phyloP scores from a whole-genome alignment of 768 basidiomycete genomes.

The Hortiboletus flavorubellus region DNA sequence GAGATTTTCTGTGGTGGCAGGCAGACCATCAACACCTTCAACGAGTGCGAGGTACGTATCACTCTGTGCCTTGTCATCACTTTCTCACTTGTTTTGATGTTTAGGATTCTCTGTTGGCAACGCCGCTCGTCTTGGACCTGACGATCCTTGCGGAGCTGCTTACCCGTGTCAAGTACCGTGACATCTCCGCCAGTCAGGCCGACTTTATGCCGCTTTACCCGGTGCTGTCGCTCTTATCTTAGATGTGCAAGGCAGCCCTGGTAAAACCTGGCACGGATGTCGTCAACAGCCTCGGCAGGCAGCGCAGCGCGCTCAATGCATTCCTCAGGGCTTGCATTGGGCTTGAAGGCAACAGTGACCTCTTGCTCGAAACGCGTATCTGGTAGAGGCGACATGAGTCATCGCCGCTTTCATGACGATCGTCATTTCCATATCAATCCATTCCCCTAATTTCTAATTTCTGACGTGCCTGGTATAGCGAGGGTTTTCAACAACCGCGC shows the following conservation, averaged over 20 bases:
- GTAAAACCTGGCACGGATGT: slow-evolving; percentile 93
- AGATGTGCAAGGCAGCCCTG: slow-evolving; percentile 98
- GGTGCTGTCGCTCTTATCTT: slow-evolving; percentile 87
- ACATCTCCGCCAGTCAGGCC: slow-evolving; percentile 37
- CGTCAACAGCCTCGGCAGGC: slow-evolving; percentile 92
- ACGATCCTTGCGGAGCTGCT: slow-evolving; percentile 91
- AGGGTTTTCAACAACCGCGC: slow-evolving; percentile 23
- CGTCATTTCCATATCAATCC: background rate
- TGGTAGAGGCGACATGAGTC: slow-evolving; percentile 53
- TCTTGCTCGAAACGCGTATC: slow-evolving; percentile 82
- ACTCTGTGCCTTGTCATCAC: accelerated
- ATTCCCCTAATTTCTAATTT: background rate
- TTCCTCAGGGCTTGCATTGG: slow-evolving; percentile 96
- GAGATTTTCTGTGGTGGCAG: slow-evolving; percentile 97
- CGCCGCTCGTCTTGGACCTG: slow-evolving; percentile 93
- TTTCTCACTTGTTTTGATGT: background rate
- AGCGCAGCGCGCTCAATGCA: slow-evolving; percentile 89
- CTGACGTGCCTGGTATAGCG: background rate
- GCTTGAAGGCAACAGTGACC: slow-evolving; percentile 76
- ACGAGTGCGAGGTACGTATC: slow-evolving; percentile 82
- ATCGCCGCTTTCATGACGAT: background rate
- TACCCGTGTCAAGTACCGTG: slow-evolving; percentile 88
- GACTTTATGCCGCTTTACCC: slow-evolving; percentile 87
- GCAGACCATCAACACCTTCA: slow-evolving; percentile 95
- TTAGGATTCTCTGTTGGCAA: slow-evolving; percentile 91